A percentile compares a stretch with the other conserved stretches of the same genome.
These are phyloP conservation scores for Bryoglossum gracile DNA, from an alignment of 495 filamentous ascomycete genomes.

Conservation along the genomic window DNA sequence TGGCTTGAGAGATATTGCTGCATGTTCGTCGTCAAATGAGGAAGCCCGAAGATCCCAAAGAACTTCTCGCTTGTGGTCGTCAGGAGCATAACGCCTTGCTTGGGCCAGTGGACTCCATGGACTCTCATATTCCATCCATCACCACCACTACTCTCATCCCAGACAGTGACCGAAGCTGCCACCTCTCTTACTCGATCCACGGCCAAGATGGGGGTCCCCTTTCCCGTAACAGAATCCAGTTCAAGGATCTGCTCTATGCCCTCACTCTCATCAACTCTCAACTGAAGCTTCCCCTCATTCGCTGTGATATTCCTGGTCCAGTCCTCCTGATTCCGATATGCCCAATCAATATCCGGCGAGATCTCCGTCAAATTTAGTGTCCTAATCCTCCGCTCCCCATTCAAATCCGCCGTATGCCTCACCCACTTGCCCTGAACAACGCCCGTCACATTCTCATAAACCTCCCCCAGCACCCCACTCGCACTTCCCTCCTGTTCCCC, in stretches of 20 bases:
- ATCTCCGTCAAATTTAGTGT: constrained; percentile 38
- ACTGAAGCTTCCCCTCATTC: constrained; percentile 43
- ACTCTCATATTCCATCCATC: constrained; percentile 68
- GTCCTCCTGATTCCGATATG: constrained; percentile 29
- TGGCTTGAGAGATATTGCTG: constrained; percentile 62
- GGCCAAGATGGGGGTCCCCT: neutral
- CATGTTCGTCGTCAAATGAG: constrained; percentile 66
- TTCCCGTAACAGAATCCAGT: constrained; percentile 5
- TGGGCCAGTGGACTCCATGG: constrained; percentile 76
- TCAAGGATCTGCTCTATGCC: constrained; percentile 32
- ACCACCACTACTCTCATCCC: constrained; percentile 58
- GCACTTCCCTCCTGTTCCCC: constrained; percentile 2
- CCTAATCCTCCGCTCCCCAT: constrained; percentile 11
- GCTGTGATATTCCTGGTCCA: constrained; percentile 67
- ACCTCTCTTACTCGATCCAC: constrained; percentile 48
- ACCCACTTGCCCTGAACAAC: constrained; percentile 71
- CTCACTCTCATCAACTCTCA: constrained; percentile 45
- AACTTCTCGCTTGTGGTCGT: constrained; percentile 91
- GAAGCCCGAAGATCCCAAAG: constrained; percentile 77
- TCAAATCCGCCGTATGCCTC: constrained; percentile 40
- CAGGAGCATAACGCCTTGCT: constrained; percentile 66
- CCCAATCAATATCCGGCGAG: constrained; percentile 36
- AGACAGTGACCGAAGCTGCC: constrained; percentile 56
- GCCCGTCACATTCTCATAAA: constrained; percentile 76
- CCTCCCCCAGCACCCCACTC: constrained; percentile 9